Evolutionary conservation across 345 rosid genomes (phyloP).

Genomic region (Durio zibethinus): DNA sequence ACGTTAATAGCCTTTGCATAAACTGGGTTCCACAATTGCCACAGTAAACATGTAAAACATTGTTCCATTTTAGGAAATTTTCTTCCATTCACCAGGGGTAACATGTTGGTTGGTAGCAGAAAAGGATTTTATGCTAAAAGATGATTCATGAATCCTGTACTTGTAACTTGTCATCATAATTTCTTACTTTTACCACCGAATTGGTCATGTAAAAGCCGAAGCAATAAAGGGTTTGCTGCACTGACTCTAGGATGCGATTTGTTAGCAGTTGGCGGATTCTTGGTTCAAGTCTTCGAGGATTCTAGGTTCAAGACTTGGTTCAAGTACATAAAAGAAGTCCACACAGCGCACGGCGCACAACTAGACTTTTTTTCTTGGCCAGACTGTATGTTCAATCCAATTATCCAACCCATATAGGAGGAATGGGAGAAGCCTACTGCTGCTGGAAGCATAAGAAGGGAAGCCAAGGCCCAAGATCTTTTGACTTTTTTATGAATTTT

Average conservation of each 20-base stretch:
- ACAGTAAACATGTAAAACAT: too few relatives aligned
- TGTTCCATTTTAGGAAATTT: not conserved
- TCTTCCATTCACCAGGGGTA: not conserved
- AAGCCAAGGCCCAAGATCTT: not conserved
- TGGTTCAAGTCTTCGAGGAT: not conserved
- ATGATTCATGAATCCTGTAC: not conserved
- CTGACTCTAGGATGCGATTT: too few relatives aligned
- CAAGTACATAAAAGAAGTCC: too few relatives aligned
- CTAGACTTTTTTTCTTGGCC: too few relatives aligned
- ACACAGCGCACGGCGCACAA: too few relatives aligned
- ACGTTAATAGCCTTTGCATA: not conserved
- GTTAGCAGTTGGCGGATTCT: too few relatives aligned
- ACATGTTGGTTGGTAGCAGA: not conserved
- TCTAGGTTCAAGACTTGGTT: too few relatives aligned
- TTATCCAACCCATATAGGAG: not conserved
- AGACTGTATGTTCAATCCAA: not conserved
- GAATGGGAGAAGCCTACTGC: not conserved
- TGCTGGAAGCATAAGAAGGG: not conserved
- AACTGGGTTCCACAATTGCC: too few relatives aligned
- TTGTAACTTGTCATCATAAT: not conserved
- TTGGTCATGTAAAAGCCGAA: not conserved
- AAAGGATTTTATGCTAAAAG: not conserved
- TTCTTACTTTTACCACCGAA: not conserved
- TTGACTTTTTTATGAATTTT: not conserved
- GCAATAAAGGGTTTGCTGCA: too few relatives aligned